phyloP scores from a whole-genome alignment of 1,139 yeast species.

The Diutina pseudorugosa region DNA sequence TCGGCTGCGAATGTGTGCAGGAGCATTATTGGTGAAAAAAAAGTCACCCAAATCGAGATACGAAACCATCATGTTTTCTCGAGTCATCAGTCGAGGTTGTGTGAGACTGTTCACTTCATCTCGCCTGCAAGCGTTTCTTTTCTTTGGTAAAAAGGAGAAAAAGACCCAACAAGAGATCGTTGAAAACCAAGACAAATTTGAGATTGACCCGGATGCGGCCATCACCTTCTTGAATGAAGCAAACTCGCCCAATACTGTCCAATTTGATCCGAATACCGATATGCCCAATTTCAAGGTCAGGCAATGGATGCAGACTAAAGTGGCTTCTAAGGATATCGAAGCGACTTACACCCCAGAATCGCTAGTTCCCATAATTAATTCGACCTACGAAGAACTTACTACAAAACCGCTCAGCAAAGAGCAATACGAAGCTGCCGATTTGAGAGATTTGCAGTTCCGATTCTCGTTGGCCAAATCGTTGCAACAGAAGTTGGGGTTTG shows the following conservation, averaged over 20 bases:
- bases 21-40: neutral
- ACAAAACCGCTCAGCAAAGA: slow-evolving; percentile 11
- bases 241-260: slow-evolving; percentile 21
- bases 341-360: slow-evolving; percentile 16
- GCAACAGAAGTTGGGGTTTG: slow-evolving; percentile 48
- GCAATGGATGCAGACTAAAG: slow-evolving; percentile 23
- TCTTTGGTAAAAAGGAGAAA: slow-evolving; percentile 11
- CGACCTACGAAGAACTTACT: slow-evolving; percentile 16
- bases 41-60: neutral
- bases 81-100: slow-evolving; percentile 1
- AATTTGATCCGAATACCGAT: slow-evolving; percentile 18
- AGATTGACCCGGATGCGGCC: slow-evolving; percentile 20
- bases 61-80: neutral
- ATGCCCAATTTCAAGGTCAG: slow-evolving; percentile 23
- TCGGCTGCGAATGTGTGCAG: neutral
- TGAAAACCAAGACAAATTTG: slow-evolving; percentile 29
- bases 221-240: slow-evolving; percentile 24
- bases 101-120: neutral
- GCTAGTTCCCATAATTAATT: slow-evolving; percentile 15
- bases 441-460: slow-evolving; percentile 42
- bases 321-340: slow-evolving; percentile 19
- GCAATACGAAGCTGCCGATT: slow-evolving; percentile 12
- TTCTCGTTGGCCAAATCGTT: slow-evolving; percentile 46
- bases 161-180: slow-evolving; percentile 17
- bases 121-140: neutral